A percentile compares a stretch with the other conserved stretches of the same genome.
phyloP scores from a whole-genome alignment of 2,329 filamentous ascomycete genomes.

The Ophiostoma montium region DNA sequence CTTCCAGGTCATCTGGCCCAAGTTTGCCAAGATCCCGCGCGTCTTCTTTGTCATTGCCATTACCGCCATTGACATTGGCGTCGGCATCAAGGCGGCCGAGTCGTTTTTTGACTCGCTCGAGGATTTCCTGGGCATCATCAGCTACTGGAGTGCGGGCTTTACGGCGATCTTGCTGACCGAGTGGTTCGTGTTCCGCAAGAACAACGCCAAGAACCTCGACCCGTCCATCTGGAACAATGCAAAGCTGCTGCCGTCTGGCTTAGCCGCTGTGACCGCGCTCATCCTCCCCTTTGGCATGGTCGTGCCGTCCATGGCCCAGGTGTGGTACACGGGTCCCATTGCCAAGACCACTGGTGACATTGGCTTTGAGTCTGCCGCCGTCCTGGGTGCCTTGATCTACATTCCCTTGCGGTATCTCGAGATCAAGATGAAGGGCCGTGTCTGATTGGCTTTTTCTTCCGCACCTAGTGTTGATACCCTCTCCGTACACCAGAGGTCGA shows the following conservation, averaged over 20 bases:
- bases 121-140: constrained; percentile 30
- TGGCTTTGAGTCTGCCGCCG: constrained; percentile 30
- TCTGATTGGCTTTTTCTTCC: neutral
- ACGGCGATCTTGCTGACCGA: constrained; percentile 24
- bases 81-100: constrained; percentile 25
- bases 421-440: constrained; percentile 6
- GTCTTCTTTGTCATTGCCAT: constrained; percentile 26
- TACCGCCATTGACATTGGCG: constrained; percentile 26
- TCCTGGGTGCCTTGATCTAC: constrained; percentile 27
- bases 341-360: constrained; percentile 29
- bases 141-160: constrained; percentile 32
- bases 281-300: constrained; percentile 18
- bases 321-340: constrained; percentile 30
- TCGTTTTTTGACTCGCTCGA: constrained; percentile 28
- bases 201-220: constrained; percentile 14
- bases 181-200: constrained; percentile 16
- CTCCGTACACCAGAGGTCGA: no score
- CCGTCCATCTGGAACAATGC: constrained; percentile 16
- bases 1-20: constrained; percentile 32
- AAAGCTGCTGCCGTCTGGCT: constrained; percentile 15
- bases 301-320: constrained; percentile 28
- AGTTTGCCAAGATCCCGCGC: constrained; percentile 25
- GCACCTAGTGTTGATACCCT: no score
- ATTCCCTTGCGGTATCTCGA: constrained; percentile 25
- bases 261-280: constrained; percentile 15